These are phyloP conservation scores for Salix dunnii DNA, from an alignment of 345 rosid species.

Conservation along the genomic window DNA sequence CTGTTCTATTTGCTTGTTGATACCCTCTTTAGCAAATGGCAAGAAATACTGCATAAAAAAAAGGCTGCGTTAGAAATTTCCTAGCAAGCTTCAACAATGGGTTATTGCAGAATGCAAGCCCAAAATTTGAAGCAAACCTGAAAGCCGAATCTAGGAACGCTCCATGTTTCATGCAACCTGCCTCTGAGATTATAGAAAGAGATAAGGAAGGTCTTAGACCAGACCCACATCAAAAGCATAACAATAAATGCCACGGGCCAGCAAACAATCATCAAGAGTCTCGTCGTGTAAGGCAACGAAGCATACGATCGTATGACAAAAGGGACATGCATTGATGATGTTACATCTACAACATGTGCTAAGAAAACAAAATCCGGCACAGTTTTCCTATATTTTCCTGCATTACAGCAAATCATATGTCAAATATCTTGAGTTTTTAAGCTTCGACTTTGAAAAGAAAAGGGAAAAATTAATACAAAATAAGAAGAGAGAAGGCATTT, in stretches of 20 bases:
- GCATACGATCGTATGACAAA: constrained; percentile 55
- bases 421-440: background rate
- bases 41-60: constrained; percentile 71
- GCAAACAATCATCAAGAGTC: constrained; percentile 40
- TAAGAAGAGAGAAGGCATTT: too few relatives aligned
- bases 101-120: background rate
- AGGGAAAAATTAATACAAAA: background rate
- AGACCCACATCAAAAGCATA: constrained; percentile 67
- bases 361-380: constrained; percentile 92
- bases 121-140: constrained; percentile 44
- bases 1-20: constrained; percentile 69
- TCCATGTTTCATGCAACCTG: constrained; percentile 71
- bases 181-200: constrained; percentile 66
- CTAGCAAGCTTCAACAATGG: background rate
- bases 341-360: constrained; percentile 80
- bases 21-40: constrained; percentile 84
- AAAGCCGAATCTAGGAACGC: constrained; percentile 79
- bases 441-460: background rate
- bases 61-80: background rate
- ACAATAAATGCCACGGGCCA: constrained; percentile 44
- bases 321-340: constrained; percentile 61
- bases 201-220: constrained; percentile 62
- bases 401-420: background rate
- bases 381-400: constrained; percentile 43
- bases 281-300: constrained; percentile 49